These are phyloP conservation scores for Teunomyces aglyptinius DNA, from an alignment of 805 yeast genomes.

Conservation along the genomic window DNA sequence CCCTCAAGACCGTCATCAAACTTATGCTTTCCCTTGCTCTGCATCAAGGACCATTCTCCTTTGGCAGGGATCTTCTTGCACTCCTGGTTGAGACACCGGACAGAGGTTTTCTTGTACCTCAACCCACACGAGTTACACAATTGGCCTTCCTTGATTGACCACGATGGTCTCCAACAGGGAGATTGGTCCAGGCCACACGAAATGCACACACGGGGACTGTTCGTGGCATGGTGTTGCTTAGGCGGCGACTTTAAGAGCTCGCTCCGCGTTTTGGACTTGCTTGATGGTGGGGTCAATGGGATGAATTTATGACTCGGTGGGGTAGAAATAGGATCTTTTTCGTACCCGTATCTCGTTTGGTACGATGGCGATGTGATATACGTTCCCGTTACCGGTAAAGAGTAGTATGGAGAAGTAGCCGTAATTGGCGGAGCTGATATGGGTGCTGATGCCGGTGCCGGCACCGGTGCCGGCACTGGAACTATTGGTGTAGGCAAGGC, in stretches of 20 bases:
- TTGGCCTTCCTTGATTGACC: slow-evolving; percentile 92
- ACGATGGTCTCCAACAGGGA: slow-evolving; percentile 98
- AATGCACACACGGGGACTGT: slow-evolving; percentile 62
- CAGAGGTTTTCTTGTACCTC: slow-evolving; percentile 90
- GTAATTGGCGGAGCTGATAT: neutral
- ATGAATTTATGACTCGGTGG: slow-evolving; percentile 24
- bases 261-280: slow-evolving; percentile 26
- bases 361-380: neutral
- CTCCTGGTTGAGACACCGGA: slow-evolving; percentile 71
- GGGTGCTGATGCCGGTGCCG: neutral
- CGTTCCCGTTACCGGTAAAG: slow-evolving; percentile 1
- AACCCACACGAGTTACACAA: slow-evolving; percentile 95
- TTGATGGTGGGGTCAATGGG: slow-evolving; percentile 43
- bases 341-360: neutral
- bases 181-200: slow-evolving; percentile 89
- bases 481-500: neutral
- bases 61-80: slow-evolving; percentile 94
- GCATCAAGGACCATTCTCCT: slow-evolving; percentile 92
- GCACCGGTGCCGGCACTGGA: neutral
- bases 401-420: neutral
- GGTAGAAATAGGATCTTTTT: neutral
- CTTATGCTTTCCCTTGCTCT: slow-evolving; percentile 53
- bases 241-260: slow-evolving; percentile 35
- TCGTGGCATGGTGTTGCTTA: slow-evolving; percentile 18
- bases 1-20: slow-evolving; percentile 42